Evolutionary conservation across 371 early-diverging fungal genomes (phyloP).

Genomic region (Mycotypha africana): DNA sequence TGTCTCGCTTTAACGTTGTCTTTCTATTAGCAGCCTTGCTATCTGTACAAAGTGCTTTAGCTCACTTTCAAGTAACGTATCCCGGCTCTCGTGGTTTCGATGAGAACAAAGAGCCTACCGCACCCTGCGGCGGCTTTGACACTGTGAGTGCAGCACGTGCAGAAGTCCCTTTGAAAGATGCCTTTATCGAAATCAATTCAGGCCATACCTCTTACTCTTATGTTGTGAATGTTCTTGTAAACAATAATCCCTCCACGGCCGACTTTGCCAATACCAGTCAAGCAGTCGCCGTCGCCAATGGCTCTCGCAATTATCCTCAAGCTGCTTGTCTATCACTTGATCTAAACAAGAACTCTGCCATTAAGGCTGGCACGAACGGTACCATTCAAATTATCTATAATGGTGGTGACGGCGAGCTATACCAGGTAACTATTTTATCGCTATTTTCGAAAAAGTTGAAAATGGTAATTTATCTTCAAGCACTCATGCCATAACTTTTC

Average conservation of each 20-base stretch:
- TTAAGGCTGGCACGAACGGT: conserved; percentile 42
- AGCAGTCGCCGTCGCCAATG: conserved; percentile 15
- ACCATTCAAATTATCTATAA: conserved; percentile 54
- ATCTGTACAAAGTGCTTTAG: conserved; percentile 15
- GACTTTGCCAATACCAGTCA: conserved; percentile 16
- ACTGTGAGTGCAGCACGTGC: conserved; percentile 26
- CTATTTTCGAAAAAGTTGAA: too few species aligned
- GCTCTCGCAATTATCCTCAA: conserved; percentile 35
- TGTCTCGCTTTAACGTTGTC: background rate
- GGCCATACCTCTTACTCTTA: conserved; percentile 40
- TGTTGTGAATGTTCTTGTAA: conserved; percentile 36
- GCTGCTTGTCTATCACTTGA: conserved; percentile 40
- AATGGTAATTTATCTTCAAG: too few species aligned
- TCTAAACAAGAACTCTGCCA: conserved; percentile 20
- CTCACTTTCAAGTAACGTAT: conserved; percentile 47
- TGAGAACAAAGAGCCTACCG: conserved; percentile 40
- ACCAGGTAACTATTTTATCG: conserved; percentile 33
- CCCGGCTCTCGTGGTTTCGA: conserved; percentile 51
- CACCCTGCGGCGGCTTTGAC: conserved; percentile 52
- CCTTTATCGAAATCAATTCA: conserved; percentile 48
- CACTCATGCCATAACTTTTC: too few species aligned
- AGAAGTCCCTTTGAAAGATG: conserved; percentile 40
- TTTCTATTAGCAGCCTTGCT: background rate
- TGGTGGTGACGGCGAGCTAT: conserved; percentile 52
- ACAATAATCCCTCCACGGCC: conserved; percentile 35